A percentile compares a stretch with the other conserved stretches of the same genome.
phyloP scores from a whole-genome alignment of 2,329 filamentous ascomycete species.

The Colletotrichum lentis region DNA sequence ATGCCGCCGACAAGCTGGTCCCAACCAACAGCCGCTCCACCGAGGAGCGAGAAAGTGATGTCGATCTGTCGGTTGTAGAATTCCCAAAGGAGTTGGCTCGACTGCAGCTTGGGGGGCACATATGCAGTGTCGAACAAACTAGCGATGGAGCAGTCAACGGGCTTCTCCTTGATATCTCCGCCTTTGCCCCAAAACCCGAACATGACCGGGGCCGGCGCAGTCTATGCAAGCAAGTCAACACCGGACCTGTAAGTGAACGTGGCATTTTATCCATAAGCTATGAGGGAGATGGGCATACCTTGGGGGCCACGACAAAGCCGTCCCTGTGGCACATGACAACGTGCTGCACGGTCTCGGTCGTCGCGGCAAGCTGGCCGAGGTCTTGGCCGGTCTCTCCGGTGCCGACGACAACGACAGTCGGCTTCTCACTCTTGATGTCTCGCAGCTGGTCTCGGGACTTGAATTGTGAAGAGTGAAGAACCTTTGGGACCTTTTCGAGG shows the following conservation, averaged over 20 bases:
- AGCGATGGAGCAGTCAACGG: constrained; percentile 56
- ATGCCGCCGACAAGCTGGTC: constrained; percentile 60
- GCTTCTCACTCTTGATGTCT: constrained; percentile 42
- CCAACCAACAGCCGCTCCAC: constrained; percentile 55
- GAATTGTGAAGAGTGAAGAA: constrained; percentile 55
- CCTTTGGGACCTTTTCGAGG: constrained; percentile 48
- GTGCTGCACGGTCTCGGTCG: constrained; percentile 49
- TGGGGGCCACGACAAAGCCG: constrained; percentile 57
- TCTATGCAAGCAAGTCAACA: constrained; percentile 3
- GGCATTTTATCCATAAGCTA: no score
- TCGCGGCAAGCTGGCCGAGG: constrained; percentile 55
- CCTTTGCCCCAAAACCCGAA: constrained; percentile 32
- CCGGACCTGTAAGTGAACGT: no score
- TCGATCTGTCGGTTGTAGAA: constrained; percentile 55
- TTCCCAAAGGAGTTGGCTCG: constrained; percentile 51
- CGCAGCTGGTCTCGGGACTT: constrained; percentile 54
- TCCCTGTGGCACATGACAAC: constrained; percentile 57
- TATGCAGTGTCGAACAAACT: constrained; percentile 63
- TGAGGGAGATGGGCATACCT: constrained; percentile 50
- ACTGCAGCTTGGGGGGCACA: constrained; percentile 55
- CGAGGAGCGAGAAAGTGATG: constrained; percentile 53
- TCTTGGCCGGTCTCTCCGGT: constrained; percentile 58
- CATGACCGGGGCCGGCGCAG: constrained; percentile 28
- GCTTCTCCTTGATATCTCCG: constrained; percentile 44
- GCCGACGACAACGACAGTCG: constrained; percentile 54